These are phyloP conservation scores for Podospora conica DNA, from an alignment of 495 filamentous ascomycete genomes.

Conservation along the genomic window DNA sequence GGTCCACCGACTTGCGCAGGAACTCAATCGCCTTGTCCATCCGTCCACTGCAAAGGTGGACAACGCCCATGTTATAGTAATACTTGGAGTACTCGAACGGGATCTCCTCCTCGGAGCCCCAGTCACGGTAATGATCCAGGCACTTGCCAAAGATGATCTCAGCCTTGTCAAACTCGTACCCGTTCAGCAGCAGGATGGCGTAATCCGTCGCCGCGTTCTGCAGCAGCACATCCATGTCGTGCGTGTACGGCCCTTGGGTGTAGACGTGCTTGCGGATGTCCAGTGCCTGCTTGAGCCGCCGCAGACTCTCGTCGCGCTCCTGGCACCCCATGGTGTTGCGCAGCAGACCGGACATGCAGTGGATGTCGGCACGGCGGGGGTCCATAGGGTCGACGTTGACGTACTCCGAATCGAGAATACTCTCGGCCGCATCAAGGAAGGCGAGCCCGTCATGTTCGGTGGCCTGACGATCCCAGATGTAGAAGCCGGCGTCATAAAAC, in stretches of 20 bases:
- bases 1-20: slow-evolving; percentile 7
- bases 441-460: slow-evolving; percentile 14
- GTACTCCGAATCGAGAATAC: neutral
- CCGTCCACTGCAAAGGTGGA: slow-evolving; percentile 16
- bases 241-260: neutral
- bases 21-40: slow-evolving; percentile 15
- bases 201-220: slow-evolving; percentile 22
- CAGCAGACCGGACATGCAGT: slow-evolving; percentile 17
- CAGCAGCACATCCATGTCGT: slow-evolving; percentile 12
- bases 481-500: slow-evolving; percentile 22
- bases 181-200: slow-evolving; percentile 14
- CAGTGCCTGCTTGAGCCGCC: slow-evolving; percentile 6
- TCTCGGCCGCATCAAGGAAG: slow-evolving; percentile 20
- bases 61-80: slow-evolving; percentile 20
- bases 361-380: slow-evolving; percentile 17
- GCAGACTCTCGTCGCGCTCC: slow-evolving; percentile 1
- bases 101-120: slow-evolving; percentile 12
- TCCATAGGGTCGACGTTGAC: slow-evolving; percentile 1
- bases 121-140: slow-evolving; percentile 13
- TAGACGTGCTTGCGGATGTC: slow-evolving; percentile 1
- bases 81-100: slow-evolving; percentile 28
- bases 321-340: slow-evolving; percentile 12
- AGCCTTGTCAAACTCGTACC: slow-evolving; percentile 18
- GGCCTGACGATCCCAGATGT: slow-evolving; percentile 18
- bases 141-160: slow-evolving; percentile 13